Base-by-base conservation (phyloP, 2,329 filamentous ascomycete species). In the Nigrospora sphaerica region DNA sequence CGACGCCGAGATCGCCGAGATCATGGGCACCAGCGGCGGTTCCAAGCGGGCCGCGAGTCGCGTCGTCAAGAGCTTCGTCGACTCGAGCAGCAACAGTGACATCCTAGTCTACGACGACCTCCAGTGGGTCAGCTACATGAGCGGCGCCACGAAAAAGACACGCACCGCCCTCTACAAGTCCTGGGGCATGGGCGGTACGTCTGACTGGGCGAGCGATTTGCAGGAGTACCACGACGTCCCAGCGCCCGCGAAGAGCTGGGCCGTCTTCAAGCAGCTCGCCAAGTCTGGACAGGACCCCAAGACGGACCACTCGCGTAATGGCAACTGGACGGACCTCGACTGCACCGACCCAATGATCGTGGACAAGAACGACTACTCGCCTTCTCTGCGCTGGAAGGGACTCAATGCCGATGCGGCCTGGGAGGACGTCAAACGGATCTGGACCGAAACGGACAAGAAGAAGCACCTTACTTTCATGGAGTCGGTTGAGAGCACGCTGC, bases 1-100 rank as follows among this genome's bases (percentile, higher is more conserved):
- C 2, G 54, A 69, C 41, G 60, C 62, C 3, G 68, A 72, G 54
- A 67, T 71, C 40, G 9, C 52, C 4, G 55, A 61, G 7, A 63
- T 69, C 52, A 53, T 57, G n/a, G 35, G 40, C 12, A 28, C 23
- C 23, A 9, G 23, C 23, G 19, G 28, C 11, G 28, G 37, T 5
- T 14, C 16, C 9, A 16, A 14, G 28, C n/a, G 34, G 16, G 23
- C 6, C 23, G 6, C 7, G 23, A 10, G 16, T n/a, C 37, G 50
- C 34, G 42, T 46, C 43, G 39, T 48, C 40, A 38, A 48, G 28
- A 34, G 32, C 33, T 53, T 42, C 44, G 19, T 39, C 46, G 48
- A 52, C 43, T 14, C 33, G 19, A 45, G 12, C 37, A 46, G 32
- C 16, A 47, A 50, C n/a, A 49, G 50, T 12, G 50, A 55, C 32